A percentile compares a stretch with the other conserved stretches of the same genome.
Evolutionary conservation across 176 grass and related monocot species (phyloP).

Genomic region (Eleusine coracana): DNA sequence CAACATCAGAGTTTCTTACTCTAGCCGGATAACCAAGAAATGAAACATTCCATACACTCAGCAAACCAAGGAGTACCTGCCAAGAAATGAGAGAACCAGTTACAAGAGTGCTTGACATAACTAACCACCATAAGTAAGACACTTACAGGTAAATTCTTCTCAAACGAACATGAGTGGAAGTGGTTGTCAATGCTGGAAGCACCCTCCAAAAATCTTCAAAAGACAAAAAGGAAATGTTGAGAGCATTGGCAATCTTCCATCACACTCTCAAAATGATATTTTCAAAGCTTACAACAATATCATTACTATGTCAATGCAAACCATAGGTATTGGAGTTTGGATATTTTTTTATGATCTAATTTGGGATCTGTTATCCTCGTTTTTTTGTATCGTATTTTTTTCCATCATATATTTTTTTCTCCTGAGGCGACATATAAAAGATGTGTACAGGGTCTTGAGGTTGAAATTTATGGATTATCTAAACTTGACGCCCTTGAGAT

Average conservation of each 20-base stretch:
- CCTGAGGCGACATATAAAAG: neutral
- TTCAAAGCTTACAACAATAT: slow-evolving; percentile 7
- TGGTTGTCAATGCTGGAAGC: slow-evolving; percentile 87
- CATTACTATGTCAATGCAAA: slow-evolving; percentile 25
- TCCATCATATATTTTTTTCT: too few relatives aligned
- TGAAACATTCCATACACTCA: slow-evolving; percentile 98
- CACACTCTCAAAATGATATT: slow-evolving; percentile 8
- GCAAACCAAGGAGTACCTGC: slow-evolving; percentile 95
- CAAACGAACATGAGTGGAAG: slow-evolving; percentile 74
- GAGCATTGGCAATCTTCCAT: neutral
- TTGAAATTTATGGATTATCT: slow-evolving; percentile 8
- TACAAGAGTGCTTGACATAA: slow-evolving; percentile 31
- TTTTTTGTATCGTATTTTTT: too few relatives aligned
- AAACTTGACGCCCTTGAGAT: neutral
- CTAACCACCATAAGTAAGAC: slow-evolving; percentile 17
- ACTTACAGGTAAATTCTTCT: slow-evolving; percentile 95
- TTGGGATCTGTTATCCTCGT: neutral
- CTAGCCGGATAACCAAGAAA: slow-evolving; percentile 95
- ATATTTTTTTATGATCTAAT: neutral
- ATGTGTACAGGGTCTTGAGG: neutral
- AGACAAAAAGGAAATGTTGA: slow-evolving; percentile 28
- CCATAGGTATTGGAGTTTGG: slow-evolving; percentile 7
- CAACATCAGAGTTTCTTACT: slow-evolving; percentile 45
- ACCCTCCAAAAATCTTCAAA: slow-evolving; percentile 95
- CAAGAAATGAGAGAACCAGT: slow-evolving; percentile 38